These are phyloP conservation scores for Leccinum ponderosum DNA, from an alignment of 1,284 basidiomycete genomes.

Conservation along the genomic window DNA sequence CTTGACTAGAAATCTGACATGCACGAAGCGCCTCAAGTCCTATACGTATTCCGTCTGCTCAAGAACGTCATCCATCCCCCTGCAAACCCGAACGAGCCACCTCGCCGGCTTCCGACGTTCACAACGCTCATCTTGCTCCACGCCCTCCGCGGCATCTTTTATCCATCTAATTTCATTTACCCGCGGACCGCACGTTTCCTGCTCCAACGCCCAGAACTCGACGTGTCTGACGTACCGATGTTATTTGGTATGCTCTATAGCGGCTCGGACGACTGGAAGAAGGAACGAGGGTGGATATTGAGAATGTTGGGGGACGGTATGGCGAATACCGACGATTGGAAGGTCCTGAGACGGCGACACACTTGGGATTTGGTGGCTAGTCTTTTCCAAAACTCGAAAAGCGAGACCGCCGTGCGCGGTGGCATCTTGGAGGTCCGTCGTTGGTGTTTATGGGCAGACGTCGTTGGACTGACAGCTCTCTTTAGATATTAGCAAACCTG, in stretches of 20 bases:
- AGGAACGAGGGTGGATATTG: conserved; percentile 87
- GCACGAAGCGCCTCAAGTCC: conserved; percentile 78
- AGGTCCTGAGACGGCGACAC: conserved; percentile 75
- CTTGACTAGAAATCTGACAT: conserved; percentile 58
- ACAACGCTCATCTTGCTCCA: conserved; percentile 74
- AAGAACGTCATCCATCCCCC: conserved; percentile 56
- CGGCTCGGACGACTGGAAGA: conserved; percentile 73
- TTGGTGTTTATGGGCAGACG: neutral
- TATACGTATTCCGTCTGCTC: conserved; percentile 75
- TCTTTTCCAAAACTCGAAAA: conserved; percentile 66
- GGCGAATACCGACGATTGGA: conserved; percentile 76
- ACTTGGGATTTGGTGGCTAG: conserved; percentile 88
- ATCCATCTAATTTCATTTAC: conserved; percentile 57
- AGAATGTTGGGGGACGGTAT: conserved; percentile 73
- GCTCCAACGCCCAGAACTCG: conserved; percentile 58
- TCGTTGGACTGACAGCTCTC: neutral
- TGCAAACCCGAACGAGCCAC: conserved; percentile 40
- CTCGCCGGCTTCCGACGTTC: conserved; percentile 68
- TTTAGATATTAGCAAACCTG: conserved; percentile 68
- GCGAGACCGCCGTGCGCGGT: conserved; percentile 54
- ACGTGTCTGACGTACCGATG: conserved; percentile 58
- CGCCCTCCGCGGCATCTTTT: conserved; percentile 51
- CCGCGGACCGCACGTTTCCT: conserved; percentile 57
- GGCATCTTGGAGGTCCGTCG: conserved; percentile 64
- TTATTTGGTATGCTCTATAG: conserved; percentile 81